Evolutionary conservation across 768 basidiomycete species (phyloP).

Genomic region (Trametes coccinea): DNA sequence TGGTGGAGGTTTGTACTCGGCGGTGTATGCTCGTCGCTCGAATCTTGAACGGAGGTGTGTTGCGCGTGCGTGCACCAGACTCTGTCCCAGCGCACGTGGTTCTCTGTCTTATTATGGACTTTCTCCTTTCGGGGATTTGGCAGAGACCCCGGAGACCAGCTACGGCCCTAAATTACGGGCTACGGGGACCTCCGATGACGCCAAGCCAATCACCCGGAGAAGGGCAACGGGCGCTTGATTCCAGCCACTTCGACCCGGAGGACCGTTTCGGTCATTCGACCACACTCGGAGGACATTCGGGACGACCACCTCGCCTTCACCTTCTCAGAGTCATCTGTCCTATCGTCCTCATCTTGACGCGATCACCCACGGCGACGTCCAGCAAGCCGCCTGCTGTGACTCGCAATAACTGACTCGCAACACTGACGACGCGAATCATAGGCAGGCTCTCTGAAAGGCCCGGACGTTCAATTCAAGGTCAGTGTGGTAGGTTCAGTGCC

Average conservation of each 20-base stretch:
- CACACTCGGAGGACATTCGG: not conserved
- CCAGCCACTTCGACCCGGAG: not conserved
- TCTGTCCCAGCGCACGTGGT: slow-evolving; percentile 4
- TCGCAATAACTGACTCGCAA: not conserved
- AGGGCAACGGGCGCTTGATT: not conserved
- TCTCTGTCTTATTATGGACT: not conserved
- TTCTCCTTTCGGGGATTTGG: no score
- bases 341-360: not conserved
- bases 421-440: no score
- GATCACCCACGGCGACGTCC: no score
- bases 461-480: not conserved
- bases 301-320: not conserved
- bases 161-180: no score
- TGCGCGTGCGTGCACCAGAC: slow-evolving; percentile 8
- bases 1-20: slow-evolving; percentile 1
- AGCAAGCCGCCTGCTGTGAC: not conserved
- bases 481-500: not conserved
- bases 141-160: no score
- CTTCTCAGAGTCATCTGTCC: not conserved
- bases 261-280: not conserved
- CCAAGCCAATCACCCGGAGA: not conserved
- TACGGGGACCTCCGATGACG: no score
- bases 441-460: not conserved
- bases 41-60: slow-evolving; percentile 11
- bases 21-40: not conserved